phyloP scores from a whole-genome alignment of 1,139 yeast species.

The Candida sojae region DNA sequence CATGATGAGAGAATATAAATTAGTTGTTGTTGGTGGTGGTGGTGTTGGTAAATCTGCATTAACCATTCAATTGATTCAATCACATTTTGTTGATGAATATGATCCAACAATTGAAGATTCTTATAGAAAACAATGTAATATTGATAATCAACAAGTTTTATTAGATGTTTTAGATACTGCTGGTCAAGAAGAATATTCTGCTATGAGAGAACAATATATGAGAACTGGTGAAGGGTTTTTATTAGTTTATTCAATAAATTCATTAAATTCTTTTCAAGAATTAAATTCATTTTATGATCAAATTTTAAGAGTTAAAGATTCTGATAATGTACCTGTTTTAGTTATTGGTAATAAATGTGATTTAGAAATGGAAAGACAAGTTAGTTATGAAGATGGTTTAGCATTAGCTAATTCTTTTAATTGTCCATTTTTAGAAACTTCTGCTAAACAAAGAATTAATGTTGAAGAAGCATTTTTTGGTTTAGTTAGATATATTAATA shows the following conservation, averaged over 20 bases:
- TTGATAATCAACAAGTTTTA: conserved; percentile 52
- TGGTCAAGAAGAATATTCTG: conserved; percentile 96
- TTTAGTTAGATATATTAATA: conserved; percentile 59
- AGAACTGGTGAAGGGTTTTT: conserved; percentile 91
- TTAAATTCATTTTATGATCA: conserved; percentile 78
- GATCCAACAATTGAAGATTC: conserved; percentile 96
- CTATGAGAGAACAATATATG: conserved; percentile 94
- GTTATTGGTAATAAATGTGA: conserved; percentile 71
- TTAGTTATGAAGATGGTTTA: conserved; percentile 79
- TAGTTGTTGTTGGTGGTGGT: conserved; percentile 97
- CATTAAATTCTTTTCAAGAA: conserved; percentile 78
- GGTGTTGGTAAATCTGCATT: conserved; percentile 98
- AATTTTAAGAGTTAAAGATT: conserved; percentile 81
- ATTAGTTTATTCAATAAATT: conserved; percentile 81
- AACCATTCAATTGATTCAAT: conserved; percentile 86
- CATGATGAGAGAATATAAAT: conserved; percentile 68
- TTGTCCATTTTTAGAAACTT: conserved; percentile 87
- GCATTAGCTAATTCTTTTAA: conserved; percentile 71
- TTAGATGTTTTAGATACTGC: conserved; percentile 92
- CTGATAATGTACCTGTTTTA: conserved; percentile 69
- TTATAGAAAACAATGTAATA: conserved; percentile 56
- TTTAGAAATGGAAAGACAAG: conserved; percentile 72
- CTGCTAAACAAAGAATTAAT: conserved; percentile 90
- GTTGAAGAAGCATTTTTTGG: conserved; percentile 91
- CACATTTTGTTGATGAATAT: conserved; percentile 92